A percentile compares a stretch with the other conserved stretches of the same genome.
Conservation (phyloP, 768 basidiomycete genomes). For the Macrolepiota fuliginosa region DNA sequence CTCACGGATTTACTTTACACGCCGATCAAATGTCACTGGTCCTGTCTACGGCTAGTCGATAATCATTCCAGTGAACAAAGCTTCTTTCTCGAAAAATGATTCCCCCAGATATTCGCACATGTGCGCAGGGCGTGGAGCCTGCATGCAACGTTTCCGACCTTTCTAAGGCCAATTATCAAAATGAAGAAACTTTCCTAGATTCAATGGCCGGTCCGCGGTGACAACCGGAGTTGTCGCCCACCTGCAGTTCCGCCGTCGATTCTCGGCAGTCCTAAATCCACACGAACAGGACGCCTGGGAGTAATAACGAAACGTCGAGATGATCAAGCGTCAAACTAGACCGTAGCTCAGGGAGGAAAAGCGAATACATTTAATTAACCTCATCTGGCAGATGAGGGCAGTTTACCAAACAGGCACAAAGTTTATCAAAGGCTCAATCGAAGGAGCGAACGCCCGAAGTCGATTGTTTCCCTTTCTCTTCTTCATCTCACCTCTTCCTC, state of each 20-base stretch:
- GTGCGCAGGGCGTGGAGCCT: too few relatives aligned
- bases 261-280: neutral
- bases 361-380: constrained; percentile 5
- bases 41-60: too few relatives aligned
- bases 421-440: constrained; percentile 5
- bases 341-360: neutral
- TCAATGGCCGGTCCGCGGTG: neutral
- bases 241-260: neutral
- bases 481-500: constrained; percentile 2
- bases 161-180: too few relatives aligned
- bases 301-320: constrained; percentile 3
- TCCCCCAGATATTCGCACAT: too few relatives aligned
- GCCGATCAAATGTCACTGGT: too few relatives aligned
- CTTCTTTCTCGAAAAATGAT: too few relatives aligned
- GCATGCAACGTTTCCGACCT: too few relatives aligned
- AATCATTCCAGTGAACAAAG: too few relatives aligned
- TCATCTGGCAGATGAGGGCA: neutral
- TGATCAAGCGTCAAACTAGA: neutral
- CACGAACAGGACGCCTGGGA: neutral
- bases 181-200: too few relatives aligned
- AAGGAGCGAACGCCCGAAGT: neutral
- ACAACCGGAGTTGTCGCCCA: neutral
- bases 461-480: constrained; percentile 2
- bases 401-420: constrained; percentile 12
- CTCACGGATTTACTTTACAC: too few relatives aligned